These are phyloP conservation scores for Zopfia rhizophila DNA, from an alignment of 2,329 filamentous ascomycete species.

Conservation along the genomic window DNA sequence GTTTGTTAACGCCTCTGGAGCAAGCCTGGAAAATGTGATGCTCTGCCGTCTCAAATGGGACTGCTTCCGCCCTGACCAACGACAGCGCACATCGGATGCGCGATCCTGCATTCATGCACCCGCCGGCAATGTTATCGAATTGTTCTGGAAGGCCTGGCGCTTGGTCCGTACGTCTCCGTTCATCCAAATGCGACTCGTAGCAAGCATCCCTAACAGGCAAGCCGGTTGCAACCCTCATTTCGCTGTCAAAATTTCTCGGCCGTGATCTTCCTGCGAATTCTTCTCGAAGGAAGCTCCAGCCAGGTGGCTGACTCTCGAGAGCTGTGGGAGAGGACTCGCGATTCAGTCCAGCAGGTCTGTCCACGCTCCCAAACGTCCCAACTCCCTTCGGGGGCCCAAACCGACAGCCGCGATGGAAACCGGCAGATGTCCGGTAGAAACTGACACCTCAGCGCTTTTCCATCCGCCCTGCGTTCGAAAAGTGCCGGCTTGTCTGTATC, in stretches of 20 bases:
- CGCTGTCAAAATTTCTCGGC: constrained; percentile 10
- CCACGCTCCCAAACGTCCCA: constrained; percentile 20
- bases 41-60: constrained; percentile 17
- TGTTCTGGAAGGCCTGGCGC: constrained; percentile 7
- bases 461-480: constrained; percentile 10
- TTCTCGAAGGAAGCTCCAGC: constrained; percentile 44
- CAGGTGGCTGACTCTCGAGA: constrained; percentile 8
- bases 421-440: constrained; percentile 35
- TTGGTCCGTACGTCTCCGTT: constrained; percentile 10
- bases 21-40: neutral
- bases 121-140: constrained; percentile 11
- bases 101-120: constrained; percentile 11
- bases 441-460: constrained; percentile 30
- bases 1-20: constrained; percentile 6
- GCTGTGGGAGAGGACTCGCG: constrained; percentile 18
- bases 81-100: constrained; percentile 8
- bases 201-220: constrained; percentile 9
- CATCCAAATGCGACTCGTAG: constrained; percentile 15
- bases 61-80: constrained; percentile 9
- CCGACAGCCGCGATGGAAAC: constrained; percentile 20
- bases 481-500: constrained; percentile 6
- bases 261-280: constrained; percentile 32
- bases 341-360: constrained; percentile 15
- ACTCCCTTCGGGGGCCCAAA: constrained; percentile 24
- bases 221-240: constrained; percentile 9